phyloP scores from a whole-genome alignment of 1,139 yeast genomes.

The Chernovozyma sophiae-reginae region DNA sequence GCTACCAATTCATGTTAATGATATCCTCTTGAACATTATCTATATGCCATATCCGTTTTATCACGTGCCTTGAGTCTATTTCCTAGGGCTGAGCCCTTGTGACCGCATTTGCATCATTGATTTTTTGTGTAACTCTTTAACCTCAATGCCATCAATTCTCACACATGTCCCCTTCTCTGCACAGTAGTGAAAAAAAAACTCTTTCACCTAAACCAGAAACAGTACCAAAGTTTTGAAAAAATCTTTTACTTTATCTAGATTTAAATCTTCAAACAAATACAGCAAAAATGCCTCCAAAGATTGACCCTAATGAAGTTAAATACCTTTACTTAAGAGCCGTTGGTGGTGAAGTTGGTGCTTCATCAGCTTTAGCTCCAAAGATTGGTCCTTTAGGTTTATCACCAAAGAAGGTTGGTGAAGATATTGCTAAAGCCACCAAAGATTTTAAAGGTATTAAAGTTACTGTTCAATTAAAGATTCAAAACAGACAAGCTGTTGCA shows the following conservation, averaged over 20 bases:
- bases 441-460: slow-evolving; percentile 99
- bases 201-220: background rate
- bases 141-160: too few relatives aligned
- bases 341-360: slow-evolving; percentile 99
- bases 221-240: background rate
- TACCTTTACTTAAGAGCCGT: slow-evolving; percentile 99
- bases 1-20: too few relatives aligned
- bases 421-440: slow-evolving; percentile 99
- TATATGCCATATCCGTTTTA: too few relatives aligned
- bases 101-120: background rate
- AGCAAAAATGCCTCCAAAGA: slow-evolving; percentile 83
- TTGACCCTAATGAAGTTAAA: slow-evolving; percentile 98
- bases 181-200: background rate
- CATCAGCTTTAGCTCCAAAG: slow-evolving; percentile 99
- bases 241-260: background rate
- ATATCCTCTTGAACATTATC: too few relatives aligned
- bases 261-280: background rate
- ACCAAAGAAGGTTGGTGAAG: slow-evolving; percentile 99
- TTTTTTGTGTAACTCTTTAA: slow-evolving; percentile 1
- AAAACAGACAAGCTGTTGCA: slow-evolving; percentile 99
- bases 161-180: background rate
- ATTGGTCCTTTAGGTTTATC: slow-evolving; percentile 99
- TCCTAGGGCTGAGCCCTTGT: slow-evolving; percentile 1
- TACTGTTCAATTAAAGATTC: slow-evolving; percentile 97
- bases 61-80: background rate